These are phyloP conservation scores for Ceratocystis harringtonii DNA, from an alignment of 2,329 filamentous ascomycete genomes.

Conservation along the genomic window DNA sequence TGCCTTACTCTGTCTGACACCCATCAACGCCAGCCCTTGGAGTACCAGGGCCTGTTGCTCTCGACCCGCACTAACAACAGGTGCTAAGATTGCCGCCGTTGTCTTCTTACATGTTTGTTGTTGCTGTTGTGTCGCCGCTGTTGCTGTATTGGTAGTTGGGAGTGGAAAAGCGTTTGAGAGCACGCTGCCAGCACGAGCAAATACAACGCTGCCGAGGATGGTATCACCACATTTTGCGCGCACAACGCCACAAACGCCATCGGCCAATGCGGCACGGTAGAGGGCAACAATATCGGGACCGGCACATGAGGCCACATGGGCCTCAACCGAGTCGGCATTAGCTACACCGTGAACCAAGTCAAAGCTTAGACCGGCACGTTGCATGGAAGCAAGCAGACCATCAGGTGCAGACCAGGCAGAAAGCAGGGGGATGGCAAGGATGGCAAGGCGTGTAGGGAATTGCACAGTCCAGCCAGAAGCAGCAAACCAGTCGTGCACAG, in stretches of 20 bases:
- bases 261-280: constrained; percentile 58
- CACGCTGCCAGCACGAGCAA: constrained; percentile 18
- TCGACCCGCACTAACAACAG: constrained; percentile 51
- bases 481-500: constrained; percentile 65
- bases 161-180: constrained; percentile 2
- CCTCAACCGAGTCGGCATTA: constrained; percentile 55
- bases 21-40: constrained; percentile 67
- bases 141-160: constrained; percentile 17
- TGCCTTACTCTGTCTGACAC: constrained; percentile 66
- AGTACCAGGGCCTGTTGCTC: constrained; percentile 53
- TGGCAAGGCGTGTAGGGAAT: constrained; percentile 42
- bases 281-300: constrained; percentile 67
- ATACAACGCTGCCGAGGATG: constrained; percentile 26
- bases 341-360: constrained; percentile 71
- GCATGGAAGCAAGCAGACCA: constrained; percentile 57
- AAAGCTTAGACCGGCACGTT: constrained; percentile 60
- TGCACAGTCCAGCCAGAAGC: constrained; percentile 73
- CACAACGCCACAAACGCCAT: constrained; percentile 63
- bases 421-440: constrained; percentile 61
- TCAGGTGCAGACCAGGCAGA: constrained; percentile 59
- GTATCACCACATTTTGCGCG: constrained; percentile 56
- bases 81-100: constrained; percentile 66
- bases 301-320: constrained; percentile 50
- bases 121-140: not conserved
- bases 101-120: too few species aligned